Evolutionary conservation across 106 monocot genomes (phyloP).

Genomic region (Ottelia alismoides): DNA sequence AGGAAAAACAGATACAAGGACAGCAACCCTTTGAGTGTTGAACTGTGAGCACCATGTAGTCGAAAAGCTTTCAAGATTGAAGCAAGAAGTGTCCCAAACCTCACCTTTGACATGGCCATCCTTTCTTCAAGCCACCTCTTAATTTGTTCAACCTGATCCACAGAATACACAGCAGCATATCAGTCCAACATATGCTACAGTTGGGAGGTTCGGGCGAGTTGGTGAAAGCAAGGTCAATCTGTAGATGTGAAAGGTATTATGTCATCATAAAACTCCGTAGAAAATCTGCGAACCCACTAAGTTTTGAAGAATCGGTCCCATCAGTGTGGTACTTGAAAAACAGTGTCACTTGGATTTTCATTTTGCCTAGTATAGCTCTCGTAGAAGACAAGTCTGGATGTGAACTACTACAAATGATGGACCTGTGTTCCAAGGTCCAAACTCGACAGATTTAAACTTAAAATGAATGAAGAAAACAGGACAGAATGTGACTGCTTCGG

Average conservation of each 20-base stretch:
- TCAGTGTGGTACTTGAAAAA: background rate
- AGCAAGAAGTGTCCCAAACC: background rate
- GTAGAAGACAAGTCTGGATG: too few relatives aligned
- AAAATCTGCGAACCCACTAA: background rate
- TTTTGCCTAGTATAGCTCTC: too few relatives aligned
- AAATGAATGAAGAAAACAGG: too few relatives aligned
- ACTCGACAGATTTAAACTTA: too few relatives aligned
- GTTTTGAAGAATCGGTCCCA: background rate
- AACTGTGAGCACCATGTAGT: background rate
- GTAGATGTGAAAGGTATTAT: background rate
- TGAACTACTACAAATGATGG: too few relatives aligned
- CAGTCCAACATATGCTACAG: background rate
- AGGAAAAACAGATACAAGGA: background rate
- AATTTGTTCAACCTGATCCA: constrained; percentile 59
- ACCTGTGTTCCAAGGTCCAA: too few relatives aligned
- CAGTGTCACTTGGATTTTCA: too few relatives aligned
- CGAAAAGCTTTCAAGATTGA: constrained; percentile 39
- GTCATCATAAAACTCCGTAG: background rate
- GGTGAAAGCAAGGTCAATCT: background rate
- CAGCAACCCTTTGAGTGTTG: background rate
- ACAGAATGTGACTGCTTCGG: too few relatives aligned
- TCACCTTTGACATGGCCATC: constrained; percentile 47
- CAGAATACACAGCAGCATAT: background rate
- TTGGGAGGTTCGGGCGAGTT: background rate
- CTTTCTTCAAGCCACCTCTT: constrained; percentile 62